A percentile compares a stretch with the other conserved stretches of the same genome.
These are phyloP conservation scores for Penicillium soppii DNA, from an alignment of 495 filamentous ascomycete genomes.

Conservation along the genomic window DNA sequence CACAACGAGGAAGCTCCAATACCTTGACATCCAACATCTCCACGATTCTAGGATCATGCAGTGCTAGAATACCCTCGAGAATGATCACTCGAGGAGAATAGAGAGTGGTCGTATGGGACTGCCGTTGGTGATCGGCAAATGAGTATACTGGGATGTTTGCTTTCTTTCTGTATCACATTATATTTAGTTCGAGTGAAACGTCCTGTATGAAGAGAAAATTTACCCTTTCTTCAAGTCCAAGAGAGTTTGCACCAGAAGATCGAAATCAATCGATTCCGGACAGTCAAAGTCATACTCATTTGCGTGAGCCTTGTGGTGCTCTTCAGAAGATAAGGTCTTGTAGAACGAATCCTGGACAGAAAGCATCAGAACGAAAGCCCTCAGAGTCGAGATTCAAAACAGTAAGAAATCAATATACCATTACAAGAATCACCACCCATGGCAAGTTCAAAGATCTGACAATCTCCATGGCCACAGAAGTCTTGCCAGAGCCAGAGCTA, in stretches of 20 bases:
- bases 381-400: neutral
- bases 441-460: slow-evolving; percentile 86
- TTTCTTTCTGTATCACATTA: slow-evolving; percentile 64
- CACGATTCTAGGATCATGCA: slow-evolving; percentile 83
- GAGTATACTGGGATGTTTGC: slow-evolving; percentile 94
- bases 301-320: slow-evolving; percentile 71
- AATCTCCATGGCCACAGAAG: slow-evolving; percentile 90
- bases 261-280: slow-evolving; percentile 93
- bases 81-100: slow-evolving; percentile 97
- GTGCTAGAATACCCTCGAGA: slow-evolving; percentile 91
- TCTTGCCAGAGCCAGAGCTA: slow-evolving; percentile 95
- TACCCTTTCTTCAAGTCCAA: slow-evolving; percentile 89
- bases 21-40: slow-evolving; percentile 91
- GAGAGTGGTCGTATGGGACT: slow-evolving; percentile 75
- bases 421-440: slow-evolving; percentile 96
- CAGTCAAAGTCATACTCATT: slow-evolving; percentile 97
- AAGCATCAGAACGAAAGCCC: slow-evolving; percentile 21
- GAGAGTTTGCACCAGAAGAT: slow-evolving; percentile 77
- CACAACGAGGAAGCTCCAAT: slow-evolving; percentile 5
- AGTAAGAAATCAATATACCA: slow-evolving; percentile 64
- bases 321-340: slow-evolving; percentile 73
- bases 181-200: slow-evolving; percentile 8
- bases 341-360: slow-evolving; percentile 86
- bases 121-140: slow-evolving; percentile 85
- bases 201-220: neutral